These are phyloP conservation scores for Thelephora aurantiotincta DNA, from an alignment of 768 basidiomycete genomes.

Conservation along the genomic window DNA sequence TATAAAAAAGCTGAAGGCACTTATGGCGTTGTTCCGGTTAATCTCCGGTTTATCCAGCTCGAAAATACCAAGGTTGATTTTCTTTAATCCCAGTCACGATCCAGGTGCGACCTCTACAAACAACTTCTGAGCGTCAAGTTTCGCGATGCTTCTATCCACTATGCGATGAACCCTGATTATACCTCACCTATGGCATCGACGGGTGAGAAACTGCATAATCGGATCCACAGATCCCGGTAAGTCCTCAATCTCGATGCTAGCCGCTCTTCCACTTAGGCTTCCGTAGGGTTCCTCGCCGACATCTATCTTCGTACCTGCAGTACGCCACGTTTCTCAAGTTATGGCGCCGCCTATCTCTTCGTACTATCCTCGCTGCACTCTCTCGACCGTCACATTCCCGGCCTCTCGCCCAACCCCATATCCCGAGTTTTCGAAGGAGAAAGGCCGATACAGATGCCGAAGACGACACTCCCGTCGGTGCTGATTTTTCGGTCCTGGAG, in stretches of 20 bases:
- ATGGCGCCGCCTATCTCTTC: constrained; percentile 37
- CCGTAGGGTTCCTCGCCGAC: constrained; percentile 5
- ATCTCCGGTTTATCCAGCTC: constrained; percentile 13
- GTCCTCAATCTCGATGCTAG: neutral
- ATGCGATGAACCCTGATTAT: constrained; percentile 67
- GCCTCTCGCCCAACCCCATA: neutral
- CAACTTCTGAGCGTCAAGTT: constrained; percentile 64
- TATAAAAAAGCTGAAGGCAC: constrained; percentile 69
- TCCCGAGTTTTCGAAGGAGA: constrained; percentile 8
- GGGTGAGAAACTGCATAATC: constrained; percentile 48
- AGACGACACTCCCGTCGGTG: constrained; percentile 39
- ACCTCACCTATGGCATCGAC: constrained; percentile 48
- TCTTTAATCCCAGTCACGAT: constrained; percentile 46
- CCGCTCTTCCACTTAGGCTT: neutral
- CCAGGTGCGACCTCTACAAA: constrained; percentile 73
- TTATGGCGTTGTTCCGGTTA: constrained; percentile 63
- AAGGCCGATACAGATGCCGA: constrained; percentile 25
- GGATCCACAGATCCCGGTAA: constrained; percentile 31
- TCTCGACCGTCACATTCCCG: neutral
- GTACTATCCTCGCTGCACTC: constrained; percentile 4
- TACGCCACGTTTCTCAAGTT: constrained; percentile 30
- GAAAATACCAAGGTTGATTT: neutral
- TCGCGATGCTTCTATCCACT: constrained; percentile 43
- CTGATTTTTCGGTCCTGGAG: constrained; percentile 46
- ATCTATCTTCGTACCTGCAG: constrained; percentile 19